These are phyloP conservation scores for Aspergillus brunneoviolaceus DNA, from an alignment of 2,329 filamentous ascomycete species.

Conservation along the genomic window DNA sequence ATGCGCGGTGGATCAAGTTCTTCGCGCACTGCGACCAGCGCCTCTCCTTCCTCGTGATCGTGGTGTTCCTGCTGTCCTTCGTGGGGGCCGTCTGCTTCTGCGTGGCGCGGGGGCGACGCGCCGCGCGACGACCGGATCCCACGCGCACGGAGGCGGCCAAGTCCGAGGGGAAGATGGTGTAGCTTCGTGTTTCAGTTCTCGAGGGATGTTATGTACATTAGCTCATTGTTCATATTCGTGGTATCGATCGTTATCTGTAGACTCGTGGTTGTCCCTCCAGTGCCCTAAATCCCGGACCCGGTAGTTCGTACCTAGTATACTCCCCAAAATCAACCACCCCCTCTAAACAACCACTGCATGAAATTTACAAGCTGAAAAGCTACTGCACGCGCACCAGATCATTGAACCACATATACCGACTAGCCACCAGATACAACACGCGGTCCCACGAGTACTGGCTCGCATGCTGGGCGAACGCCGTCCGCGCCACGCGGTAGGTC, in stretches of 20 bases:
- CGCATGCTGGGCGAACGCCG: constrained; percentile 39
- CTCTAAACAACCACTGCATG: too few species aligned
- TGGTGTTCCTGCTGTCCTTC: not conserved
- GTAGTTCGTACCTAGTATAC: too few species aligned
- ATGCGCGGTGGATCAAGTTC: constrained; percentile 32
- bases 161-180: not conserved
- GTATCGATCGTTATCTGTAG: too few species aligned
- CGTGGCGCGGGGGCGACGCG: not conserved
- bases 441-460: constrained; percentile 47
- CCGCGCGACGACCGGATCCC: not conserved
- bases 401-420: constrained; percentile 47
- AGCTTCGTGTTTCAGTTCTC: not conserved
- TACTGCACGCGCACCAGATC: constrained; percentile 16
- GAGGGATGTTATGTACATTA: too few species aligned
- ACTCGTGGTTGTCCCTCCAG: too few species aligned
- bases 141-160: not conserved
- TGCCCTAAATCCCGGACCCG: too few species aligned
- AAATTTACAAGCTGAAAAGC: too few species aligned
- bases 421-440: constrained; percentile 41
- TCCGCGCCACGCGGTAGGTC: constrained; percentile 37
- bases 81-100: not conserved
- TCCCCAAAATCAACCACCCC: too few species aligned
- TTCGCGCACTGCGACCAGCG: constrained; percentile 10
- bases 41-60: constrained; percentile 4
- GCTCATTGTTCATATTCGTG: not conserved